Evolutionary conservation across 129 eudicot genomes (phyloP).

Genomic region (Heracleum sosnowskyi): DNA sequence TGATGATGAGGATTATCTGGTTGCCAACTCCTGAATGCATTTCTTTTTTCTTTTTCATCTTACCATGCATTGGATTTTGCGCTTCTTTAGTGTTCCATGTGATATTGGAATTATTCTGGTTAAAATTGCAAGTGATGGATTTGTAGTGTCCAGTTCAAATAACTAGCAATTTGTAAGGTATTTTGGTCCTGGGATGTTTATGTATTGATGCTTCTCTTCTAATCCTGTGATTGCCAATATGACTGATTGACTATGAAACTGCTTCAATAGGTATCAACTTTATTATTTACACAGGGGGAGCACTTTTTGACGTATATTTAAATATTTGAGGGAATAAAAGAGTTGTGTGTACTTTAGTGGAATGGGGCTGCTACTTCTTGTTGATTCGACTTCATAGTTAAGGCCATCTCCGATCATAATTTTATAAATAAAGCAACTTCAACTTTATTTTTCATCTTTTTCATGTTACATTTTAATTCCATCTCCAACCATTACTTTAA

Average conservation of each 20-base stretch:
- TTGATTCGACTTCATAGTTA: no score
- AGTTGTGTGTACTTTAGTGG: no score
- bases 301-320: no score
- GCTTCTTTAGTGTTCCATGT: background rate
- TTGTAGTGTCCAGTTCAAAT: background rate
- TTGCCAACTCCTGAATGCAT: constrained; percentile 25
- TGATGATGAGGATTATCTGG: constrained; percentile 27
- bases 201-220: background rate
- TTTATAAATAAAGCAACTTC: no score
- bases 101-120: background rate
- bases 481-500: no score
- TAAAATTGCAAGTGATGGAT: background rate
- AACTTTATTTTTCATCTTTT: no score
- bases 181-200: background rate
- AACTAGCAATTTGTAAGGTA: background rate
- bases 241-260: background rate
- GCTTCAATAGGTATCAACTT: no score
- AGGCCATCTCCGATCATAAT: no score
- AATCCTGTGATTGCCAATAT: background rate
- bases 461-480: no score
- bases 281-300: no score
- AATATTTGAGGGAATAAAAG: no score
- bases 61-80: background rate
- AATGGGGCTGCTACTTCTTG: no score
- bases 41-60: background rate